Conservation (phyloP, 1,284 basidiomycete genomes). For the Apiotrichum veenhuisii region DNA sequence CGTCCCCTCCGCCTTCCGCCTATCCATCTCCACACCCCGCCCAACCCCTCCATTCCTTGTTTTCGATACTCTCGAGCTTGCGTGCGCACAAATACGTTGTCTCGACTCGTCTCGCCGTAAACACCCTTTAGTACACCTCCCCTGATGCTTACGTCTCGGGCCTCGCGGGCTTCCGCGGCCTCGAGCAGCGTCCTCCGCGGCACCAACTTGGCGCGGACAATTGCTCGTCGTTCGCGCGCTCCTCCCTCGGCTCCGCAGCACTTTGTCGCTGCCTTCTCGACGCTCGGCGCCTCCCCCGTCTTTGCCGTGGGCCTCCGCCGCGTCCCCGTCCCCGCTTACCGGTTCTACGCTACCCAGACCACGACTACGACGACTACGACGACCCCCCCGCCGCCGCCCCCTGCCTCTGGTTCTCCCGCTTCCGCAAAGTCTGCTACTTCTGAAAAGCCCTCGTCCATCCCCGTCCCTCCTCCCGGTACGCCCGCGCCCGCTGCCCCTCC, state of each 20-base stretch:
- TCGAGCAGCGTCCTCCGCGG: slow-evolving; percentile 1
- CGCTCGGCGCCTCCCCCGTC: slow-evolving; percentile 7
- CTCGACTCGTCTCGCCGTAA: background rate
- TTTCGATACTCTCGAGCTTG: background rate
- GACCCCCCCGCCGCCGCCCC: slow-evolving; percentile 8
- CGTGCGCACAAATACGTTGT: background rate
- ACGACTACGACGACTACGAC: slow-evolving; percentile 9
- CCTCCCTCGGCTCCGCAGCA: background rate
- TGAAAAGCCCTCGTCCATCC: too few relatives aligned
- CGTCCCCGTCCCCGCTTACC: slow-evolving; percentile 5
- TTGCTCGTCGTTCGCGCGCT: background rate
- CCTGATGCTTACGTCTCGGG: slow-evolving; percentile 12
- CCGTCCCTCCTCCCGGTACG: slow-evolving; percentile 33
- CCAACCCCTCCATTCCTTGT: background rate
- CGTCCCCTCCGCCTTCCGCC: background rate
- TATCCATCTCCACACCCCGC: background rate
- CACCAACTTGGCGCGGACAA: background rate
- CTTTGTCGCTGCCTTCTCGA: slow-evolving; percentile 1
- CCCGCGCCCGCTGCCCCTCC: slow-evolving; percentile 32
- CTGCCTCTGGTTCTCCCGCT: slow-evolving; percentile 13
- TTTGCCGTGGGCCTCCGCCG: slow-evolving; percentile 14
- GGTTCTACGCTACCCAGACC: slow-evolving; percentile 28
- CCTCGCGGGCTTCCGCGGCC: slow-evolving; percentile 6
- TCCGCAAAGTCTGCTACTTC: background rate
- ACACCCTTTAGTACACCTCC: background rate